These are phyloP conservation scores for Kwoniella mangroviensis DNA, from an alignment of 768 basidiomycete genomes.

Conservation along the genomic window DNA sequence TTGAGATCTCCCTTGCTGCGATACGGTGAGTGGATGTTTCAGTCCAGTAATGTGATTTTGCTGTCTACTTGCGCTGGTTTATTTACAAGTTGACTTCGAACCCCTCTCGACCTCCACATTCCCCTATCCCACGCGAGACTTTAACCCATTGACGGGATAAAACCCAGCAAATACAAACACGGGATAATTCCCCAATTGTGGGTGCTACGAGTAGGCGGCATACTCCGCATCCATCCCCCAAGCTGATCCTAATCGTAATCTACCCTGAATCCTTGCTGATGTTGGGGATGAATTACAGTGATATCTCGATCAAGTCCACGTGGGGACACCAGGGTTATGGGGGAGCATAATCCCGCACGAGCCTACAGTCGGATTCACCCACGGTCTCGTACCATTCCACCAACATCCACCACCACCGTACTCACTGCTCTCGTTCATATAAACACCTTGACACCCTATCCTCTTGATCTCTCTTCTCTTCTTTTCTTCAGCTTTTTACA, in stretches of 20 bases:
- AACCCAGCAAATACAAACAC: constrained; percentile 1
- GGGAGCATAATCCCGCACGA: not conserved
- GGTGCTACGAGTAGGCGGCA: not conserved
- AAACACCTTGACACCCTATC: not conserved
- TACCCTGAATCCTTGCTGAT: constrained; percentile 10
- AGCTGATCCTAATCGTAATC: not conserved
- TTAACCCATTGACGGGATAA: constrained; percentile 6
- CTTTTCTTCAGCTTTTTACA: constrained; percentile 28
- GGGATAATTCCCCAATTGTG: not conserved
- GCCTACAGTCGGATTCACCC: not conserved
- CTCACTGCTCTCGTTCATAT: no score
- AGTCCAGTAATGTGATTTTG: no score
- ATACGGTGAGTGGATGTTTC: no score
- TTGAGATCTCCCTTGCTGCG: not conserved
- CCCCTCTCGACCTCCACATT: constrained; percentile 10
- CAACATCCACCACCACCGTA: constrained; percentile 9
- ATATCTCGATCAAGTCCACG: not conserved
- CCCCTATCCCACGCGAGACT: not conserved
- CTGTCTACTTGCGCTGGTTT: no score
- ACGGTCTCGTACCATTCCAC: constrained; percentile 13
- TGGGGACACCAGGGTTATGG: not conserved
- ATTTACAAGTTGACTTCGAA: constrained; percentile 14
- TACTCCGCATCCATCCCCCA: not conserved
- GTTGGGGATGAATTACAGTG: constrained; percentile 10
- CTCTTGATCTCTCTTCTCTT: constrained; percentile 5